phyloP scores from a whole-genome alignment of 1,284 basidiomycete genomes.

The Ganoderma boninense region DNA sequence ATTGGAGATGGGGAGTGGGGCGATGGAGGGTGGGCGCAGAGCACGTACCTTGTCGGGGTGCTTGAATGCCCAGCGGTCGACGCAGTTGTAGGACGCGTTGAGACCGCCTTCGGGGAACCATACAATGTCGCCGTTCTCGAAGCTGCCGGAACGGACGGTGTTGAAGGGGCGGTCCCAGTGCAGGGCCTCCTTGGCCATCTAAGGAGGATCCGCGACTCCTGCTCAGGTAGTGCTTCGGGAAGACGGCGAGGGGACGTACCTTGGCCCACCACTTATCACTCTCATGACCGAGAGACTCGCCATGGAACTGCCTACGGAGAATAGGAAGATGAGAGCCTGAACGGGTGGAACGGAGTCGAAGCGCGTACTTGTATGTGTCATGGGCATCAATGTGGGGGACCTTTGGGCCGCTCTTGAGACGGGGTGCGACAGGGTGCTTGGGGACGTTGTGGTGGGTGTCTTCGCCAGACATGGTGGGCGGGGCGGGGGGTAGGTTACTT shows the following conservation, averaged over 20 bases:
- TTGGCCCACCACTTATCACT: slow-evolving; percentile 91
- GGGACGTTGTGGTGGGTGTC: slow-evolving; percentile 35
- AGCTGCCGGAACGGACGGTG: slow-evolving; percentile 87
- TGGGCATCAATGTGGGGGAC: slow-evolving; percentile 82
- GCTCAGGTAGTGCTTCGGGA: slow-evolving; percentile 6
- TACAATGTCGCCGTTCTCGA: slow-evolving; percentile 88
- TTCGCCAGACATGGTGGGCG: slow-evolving; percentile 30
- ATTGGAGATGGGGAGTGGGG: slow-evolving; percentile 2
- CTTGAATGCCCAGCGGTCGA: slow-evolving; percentile 95
- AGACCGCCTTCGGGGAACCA: slow-evolving; percentile 95
- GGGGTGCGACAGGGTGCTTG: slow-evolving; percentile 73
- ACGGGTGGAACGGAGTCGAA: slow-evolving; percentile 11
- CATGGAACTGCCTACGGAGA: slow-evolving; percentile 56
- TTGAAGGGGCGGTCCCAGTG: slow-evolving; percentile 94
- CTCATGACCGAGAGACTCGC: slow-evolving; percentile 75
- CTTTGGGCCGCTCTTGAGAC: slow-evolving; percentile 66
- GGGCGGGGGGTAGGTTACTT: not conserved
- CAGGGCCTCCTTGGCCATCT: slow-evolving; percentile 85
- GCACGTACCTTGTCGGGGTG: slow-evolving; percentile 83
- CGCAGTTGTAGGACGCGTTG: slow-evolving; percentile 97
- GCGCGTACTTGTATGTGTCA: slow-evolving; percentile 66
- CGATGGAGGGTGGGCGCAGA: not conserved
- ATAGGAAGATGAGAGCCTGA: slow-evolving; percentile 11
- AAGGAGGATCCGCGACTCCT: slow-evolving; percentile 17
- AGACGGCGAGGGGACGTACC: slow-evolving; percentile 51